Conservation (phyloP, 768 basidiomycete genomes). For the Lentinula guzmanii region DNA sequence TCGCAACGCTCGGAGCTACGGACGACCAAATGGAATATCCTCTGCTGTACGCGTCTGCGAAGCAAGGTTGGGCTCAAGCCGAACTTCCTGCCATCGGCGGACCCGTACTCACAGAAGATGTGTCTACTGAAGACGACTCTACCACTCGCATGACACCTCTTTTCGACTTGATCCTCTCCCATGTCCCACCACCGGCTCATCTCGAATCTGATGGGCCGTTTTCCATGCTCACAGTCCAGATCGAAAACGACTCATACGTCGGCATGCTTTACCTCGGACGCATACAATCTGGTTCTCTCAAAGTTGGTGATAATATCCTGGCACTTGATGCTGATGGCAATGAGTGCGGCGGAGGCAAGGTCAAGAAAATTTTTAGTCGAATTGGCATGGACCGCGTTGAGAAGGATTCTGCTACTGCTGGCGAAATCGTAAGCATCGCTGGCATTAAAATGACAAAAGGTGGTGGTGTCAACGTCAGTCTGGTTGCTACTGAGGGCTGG, state of each 20-base stretch:
- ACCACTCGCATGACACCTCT: conserved; percentile 33
- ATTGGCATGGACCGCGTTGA: conserved; percentile 37
- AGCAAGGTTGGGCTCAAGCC: conserved; percentile 42
- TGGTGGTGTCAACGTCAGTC: conserved; percentile 39
- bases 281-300: conserved; percentile 34
- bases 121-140: neutral
- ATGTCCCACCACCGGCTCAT: conserved; percentile 34
- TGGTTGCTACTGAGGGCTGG: conserved; percentile 40
- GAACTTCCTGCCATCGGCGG: conserved; percentile 14
- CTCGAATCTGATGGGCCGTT: conserved; percentile 33
- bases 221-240: conserved; percentile 46
- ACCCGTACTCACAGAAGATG: conserved; percentile 6
- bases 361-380: conserved; percentile 37
- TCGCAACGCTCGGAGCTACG: conserved; percentile 42
- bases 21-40: conserved; percentile 50
- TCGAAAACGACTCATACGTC: conserved; percentile 45
- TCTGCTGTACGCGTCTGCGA: conserved; percentile 43
- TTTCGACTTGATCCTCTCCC: conserved; percentile 40
- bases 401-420: conserved; percentile 37
- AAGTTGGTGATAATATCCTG: conserved; percentile 31
- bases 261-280: conserved; percentile 44
- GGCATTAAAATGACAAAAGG: conserved; percentile 31
- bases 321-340: conserved; percentile 35
- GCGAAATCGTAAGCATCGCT: conserved; percentile 44
- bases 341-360: conserved; percentile 44